Conservation (phyloP, 208 protist species). For the Spongospora subterranea region DNA sequence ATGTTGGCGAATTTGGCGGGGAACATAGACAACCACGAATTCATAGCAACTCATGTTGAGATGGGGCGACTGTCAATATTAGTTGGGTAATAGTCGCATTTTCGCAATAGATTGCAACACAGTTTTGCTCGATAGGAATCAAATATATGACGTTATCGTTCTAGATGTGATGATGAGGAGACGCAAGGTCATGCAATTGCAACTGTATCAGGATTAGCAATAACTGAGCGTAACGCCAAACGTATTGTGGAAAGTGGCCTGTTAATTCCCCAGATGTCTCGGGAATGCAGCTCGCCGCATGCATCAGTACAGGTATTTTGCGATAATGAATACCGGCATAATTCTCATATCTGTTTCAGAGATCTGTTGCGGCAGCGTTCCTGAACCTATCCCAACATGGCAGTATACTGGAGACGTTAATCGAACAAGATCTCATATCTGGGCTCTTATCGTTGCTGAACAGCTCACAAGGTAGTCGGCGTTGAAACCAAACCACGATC, state of each 20-base stretch:
- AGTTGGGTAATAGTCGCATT: too few species aligned
- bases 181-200: conserved; percentile 48
- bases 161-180: conserved; percentile 37
- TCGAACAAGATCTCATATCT: conserved; percentile 8
- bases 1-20: conserved; percentile 48
- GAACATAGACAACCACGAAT: conserved; percentile 51
- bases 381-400: conserved; percentile 38
- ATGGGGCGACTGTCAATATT: conserved; percentile 44
- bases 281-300: conserved; percentile 43
- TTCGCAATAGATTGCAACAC: too few species aligned
- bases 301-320: background rate
- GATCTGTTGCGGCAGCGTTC: conserved; percentile 38
- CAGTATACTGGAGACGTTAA: conserved; percentile 37
- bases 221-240: conserved; percentile 38
- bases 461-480: background rate
- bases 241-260: conserved; percentile 49
- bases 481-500: too few species aligned
- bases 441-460: conserved; percentile 49
- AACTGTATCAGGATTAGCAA: conserved; percentile 29
- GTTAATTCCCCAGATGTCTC: conserved; percentile 41
- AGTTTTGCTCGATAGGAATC: too few species aligned
- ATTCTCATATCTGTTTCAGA: background rate
- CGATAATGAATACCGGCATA: too few species aligned
- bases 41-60: conserved; percentile 47
- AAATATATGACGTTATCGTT: background rate